Evolutionary conservation across 768 basidiomycete species (phyloP), one percentile per base, ranked within the genome.

Genomic region (Melanogaster broomeanus): DNA sequence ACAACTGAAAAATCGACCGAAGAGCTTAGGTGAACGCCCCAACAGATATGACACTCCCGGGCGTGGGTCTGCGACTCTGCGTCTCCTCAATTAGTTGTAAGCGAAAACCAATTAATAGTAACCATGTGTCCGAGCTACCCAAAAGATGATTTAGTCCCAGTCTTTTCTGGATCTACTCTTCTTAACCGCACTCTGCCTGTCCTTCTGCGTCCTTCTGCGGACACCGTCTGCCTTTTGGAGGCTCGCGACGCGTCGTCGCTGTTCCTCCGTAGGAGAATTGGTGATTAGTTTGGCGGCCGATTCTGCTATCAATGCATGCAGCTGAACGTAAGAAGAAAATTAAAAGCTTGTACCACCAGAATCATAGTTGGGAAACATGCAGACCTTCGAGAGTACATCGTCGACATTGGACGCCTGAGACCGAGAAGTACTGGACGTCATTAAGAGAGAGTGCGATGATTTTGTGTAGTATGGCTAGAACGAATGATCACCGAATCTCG

Each of bases 401-500:
- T 86, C 80, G 16, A 90, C 68, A 55, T 91, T 93, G 60, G 84
- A 81, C 2, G 86, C 71, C 61, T 93, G 90, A 10, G 89, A 90
- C n/a, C 90, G 85, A 55, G 82, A 78, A 2, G 77, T 69, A 1
- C 78, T 84, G 0, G 88, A 90, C 7, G 86, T 85, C 49, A 92
- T 74, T 27, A 89, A 70, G 31, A 93, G 74, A 5, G 84, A 82
- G 45, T 83, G 73, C 0, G 86, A 78, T 2, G 89, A 90, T n/a
- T 80, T 72, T 2, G 81, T 82, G 49, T 85, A 88, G 65, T 81
- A 72, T 0, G 83, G 74, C 89, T 90, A 64, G 6, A 39, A 50
- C 39, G 51, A 30, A 7, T 49, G 42, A 45, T 46, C 42, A 24
- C 34, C 8, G 13, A 33, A 50, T 43, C 46, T 31, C 40, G 19